phyloP scores from a whole-genome alignment of 345 rosid species.

The Eucalyptus erythrocorys region DNA sequence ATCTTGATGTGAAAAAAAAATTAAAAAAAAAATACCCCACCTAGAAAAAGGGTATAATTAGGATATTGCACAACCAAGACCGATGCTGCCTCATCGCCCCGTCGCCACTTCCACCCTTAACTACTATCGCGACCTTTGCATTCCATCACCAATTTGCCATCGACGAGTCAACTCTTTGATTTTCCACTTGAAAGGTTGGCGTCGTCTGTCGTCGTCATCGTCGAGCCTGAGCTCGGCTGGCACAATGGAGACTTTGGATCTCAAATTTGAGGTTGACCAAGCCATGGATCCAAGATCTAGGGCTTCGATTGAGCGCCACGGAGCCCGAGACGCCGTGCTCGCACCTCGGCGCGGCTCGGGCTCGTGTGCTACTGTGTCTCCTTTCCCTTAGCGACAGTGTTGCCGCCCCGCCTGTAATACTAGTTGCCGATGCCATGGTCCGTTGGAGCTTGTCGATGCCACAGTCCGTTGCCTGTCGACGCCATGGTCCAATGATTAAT shows the following conservation, averaged over 20 bases:
- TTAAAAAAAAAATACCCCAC: background rate
- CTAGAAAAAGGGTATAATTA: background rate
- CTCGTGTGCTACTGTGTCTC: background rate
- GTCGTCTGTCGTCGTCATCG: background rate
- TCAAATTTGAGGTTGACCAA: background rate
- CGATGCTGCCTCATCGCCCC: background rate
- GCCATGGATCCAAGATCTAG: background rate
- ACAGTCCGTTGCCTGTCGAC: rapidly evolving
- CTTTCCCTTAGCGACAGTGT: background rate
- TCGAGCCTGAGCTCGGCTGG: background rate
- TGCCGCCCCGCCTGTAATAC: no score
- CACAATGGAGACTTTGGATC: background rate
- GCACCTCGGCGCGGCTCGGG: background rate
- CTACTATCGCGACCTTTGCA: background rate
- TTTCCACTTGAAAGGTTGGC: background rate
- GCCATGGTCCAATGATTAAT: background rate
- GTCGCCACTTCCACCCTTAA: background rate
- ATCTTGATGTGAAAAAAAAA: no score
- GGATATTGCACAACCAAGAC: background rate
- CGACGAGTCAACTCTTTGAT: background rate
- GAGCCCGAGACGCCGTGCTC: background rate
- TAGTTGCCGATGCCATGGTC: no score
- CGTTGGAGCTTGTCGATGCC: background rate
- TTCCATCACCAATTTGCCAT: background rate
- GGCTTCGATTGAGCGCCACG: background rate